phyloP scores from a whole-genome alignment of 306 rosid genomes.

The Echinosophora koreensis region DNA sequence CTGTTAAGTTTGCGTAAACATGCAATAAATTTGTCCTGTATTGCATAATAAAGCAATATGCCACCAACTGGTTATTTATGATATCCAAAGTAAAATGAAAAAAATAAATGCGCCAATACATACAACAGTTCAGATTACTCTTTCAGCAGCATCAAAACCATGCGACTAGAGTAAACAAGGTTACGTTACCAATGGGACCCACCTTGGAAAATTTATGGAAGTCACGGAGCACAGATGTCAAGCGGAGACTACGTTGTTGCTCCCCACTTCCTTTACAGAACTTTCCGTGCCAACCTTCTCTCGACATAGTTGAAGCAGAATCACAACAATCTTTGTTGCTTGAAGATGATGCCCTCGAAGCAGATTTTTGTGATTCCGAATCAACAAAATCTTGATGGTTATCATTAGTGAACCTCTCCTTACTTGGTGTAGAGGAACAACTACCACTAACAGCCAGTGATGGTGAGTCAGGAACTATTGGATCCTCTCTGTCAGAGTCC shows the following conservation, averaged over 20 bases:
- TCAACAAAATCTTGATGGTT: constrained; percentile 71
- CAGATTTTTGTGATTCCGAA: constrained; percentile 68
- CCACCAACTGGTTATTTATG: constrained; percentile 17
- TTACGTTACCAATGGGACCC: constrained; percentile 39
- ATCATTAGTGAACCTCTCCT: constrained; percentile 68
- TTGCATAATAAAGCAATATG: constrained; percentile 36
- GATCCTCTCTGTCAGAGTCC: constrained; percentile 87
- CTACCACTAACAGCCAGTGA: constrained; percentile 50
- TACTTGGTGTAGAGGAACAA: constrained; percentile 62
- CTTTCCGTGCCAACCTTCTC: constrained; percentile 84
- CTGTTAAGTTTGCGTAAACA: constrained; percentile 16
- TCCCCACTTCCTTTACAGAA: constrained; percentile 79
- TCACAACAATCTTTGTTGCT: constrained; percentile 70
- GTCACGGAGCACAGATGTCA: constrained; percentile 94
- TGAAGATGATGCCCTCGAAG: constrained; percentile 62
- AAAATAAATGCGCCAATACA: constrained; percentile 15
- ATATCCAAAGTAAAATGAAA: constrained; percentile 23
- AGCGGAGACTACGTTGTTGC: constrained; percentile 72
- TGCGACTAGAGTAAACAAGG: constrained; percentile 30
- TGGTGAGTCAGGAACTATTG: constrained; percentile 67
- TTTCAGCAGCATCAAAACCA: constrained; percentile 22
- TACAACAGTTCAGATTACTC: constrained; percentile 11
- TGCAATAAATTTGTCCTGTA: neutral
- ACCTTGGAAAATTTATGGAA: constrained; percentile 92
- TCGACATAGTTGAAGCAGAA: constrained; percentile 63